These are phyloP conservation scores for Oenanthe javanica DNA, from an alignment of 140 eudicot genomes.

Conservation along the genomic window DNA sequence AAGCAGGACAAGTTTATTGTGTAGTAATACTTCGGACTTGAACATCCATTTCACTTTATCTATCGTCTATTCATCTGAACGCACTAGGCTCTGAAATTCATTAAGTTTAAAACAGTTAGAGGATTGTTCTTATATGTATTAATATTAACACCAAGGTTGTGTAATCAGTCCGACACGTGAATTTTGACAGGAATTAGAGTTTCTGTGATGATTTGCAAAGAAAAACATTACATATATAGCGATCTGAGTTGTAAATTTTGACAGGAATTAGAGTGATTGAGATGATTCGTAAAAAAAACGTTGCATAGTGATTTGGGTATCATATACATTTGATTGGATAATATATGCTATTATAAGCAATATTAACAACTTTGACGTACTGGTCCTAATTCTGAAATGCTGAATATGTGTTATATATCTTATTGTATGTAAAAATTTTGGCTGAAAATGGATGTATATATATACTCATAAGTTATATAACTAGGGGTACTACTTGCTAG, in stretches of 20 bases:
- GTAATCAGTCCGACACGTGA: no score
- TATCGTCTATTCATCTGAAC: background rate
- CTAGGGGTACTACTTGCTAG: background rate
- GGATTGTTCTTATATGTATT: conserved; percentile 1
- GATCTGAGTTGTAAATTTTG: no score
- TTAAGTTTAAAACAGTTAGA: background rate
- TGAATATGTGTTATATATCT: background rate
- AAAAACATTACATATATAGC: no score
- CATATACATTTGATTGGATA: background rate
- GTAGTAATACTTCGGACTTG: background rate
- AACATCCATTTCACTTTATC: background rate
- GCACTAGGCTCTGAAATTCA: background rate
- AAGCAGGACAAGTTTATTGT: background rate
- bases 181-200: no score
- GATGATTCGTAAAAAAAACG: no score
- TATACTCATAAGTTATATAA: background rate
- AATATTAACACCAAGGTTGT: no score
- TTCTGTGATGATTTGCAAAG: no score
- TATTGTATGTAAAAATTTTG: background rate
- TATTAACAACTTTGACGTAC: background rate
- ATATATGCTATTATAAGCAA: background rate
- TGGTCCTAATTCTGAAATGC: no score
- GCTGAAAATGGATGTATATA: background rate
- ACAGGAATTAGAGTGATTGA: no score
- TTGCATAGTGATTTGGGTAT: no score